Conservation (phyloP, 257 asterid species). For the Echium plantagineum region DNA sequence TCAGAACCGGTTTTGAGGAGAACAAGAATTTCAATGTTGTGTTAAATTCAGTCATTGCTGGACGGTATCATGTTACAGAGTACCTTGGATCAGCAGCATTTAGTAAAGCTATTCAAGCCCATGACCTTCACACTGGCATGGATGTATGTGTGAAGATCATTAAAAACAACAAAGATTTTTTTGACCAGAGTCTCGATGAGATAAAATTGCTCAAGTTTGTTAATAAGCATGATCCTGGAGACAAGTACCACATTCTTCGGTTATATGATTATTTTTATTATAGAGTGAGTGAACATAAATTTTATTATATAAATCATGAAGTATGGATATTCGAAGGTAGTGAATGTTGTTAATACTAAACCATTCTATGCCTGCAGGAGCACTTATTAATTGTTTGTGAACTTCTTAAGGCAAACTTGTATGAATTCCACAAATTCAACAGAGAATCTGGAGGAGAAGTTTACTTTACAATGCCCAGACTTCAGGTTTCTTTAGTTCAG, state of each 20-base stretch:
- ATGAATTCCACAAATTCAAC: conserved; percentile 66
- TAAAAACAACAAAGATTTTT: conserved; percentile 25
- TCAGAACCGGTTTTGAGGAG: conserved; percentile 28
- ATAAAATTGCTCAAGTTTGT: conserved; percentile 25
- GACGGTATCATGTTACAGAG: conserved; percentile 26
- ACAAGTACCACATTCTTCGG: conserved; percentile 22
- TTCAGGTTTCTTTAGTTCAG: conserved; percentile 34
- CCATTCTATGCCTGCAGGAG: conserved; percentile 33
- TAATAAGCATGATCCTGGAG: conserved; percentile 25
- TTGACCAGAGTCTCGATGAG: conserved; percentile 27
- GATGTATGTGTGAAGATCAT: conserved; percentile 25
- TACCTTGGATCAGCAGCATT: conserved; percentile 28
- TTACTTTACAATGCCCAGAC: conserved; percentile 74
- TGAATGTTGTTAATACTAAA: not conserved
- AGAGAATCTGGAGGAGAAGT: conserved; percentile 84
- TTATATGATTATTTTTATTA: conserved; percentile 24
- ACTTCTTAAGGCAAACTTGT: conserved; percentile 65
- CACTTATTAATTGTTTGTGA: conserved; percentile 72
- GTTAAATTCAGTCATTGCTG: conserved; percentile 22
- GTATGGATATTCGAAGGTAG: not conserved
- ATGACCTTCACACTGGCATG: conserved; percentile 26
- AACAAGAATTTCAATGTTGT: conserved; percentile 23
- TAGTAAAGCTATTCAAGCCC: conserved; percentile 27
- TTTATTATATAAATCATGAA: not conserved
- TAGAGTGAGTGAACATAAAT: conserved; percentile 13